Base-by-base conservation (phyloP, 805 yeast genomes). In the Lipomyces yamadae region DNA sequence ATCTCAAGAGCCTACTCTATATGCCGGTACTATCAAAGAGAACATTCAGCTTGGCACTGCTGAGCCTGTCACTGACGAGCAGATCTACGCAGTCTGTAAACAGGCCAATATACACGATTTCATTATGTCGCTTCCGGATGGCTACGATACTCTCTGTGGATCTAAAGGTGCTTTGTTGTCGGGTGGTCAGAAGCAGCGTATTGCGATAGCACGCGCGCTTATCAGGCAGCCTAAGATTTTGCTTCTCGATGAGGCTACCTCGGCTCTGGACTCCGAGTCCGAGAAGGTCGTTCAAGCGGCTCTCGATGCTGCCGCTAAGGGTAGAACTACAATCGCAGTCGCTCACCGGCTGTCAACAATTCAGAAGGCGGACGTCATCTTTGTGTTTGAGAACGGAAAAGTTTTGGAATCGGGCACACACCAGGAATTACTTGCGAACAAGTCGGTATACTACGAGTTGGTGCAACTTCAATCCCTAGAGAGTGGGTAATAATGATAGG, bases 271-370 rank as follows among this genome's bases (percentile, higher is more conserved):
- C 73, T 81, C 83, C 74, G 88, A 86, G 74, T 90, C 96, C 0
- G 97, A 91, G 76, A 81, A 88, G 53, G 85, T 86, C 73, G 91
- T 91, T 64, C 96, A 92, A 77, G 73, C 79, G 6, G 91, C 96
- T 3, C 86, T 88, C 65, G 84, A 83, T 33, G 81, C 78, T 18
- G 94, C 91, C 68, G 90, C 92, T 69, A 72, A 79, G 56, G 83
- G 88, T 52, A 88, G 96, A 74, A 91, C 97, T 3, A 88, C 92
- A 50, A 80, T 91, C 72, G 91, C 96, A 72, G 90, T 91, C 77
- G 97, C 97, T 4, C 97, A 91, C 78, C 81, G 97, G 71, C 81
- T 91, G 78, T 85, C 86, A 66, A 88, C 93, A 0, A 89, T 89
- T 67, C 81, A 82, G 66, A 82, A 84, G 68, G 87, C 96, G 0